Evolutionary conservation across 768 basidiomycete genomes (phyloP).

Genomic region (Scleroderma citrinum): DNA sequence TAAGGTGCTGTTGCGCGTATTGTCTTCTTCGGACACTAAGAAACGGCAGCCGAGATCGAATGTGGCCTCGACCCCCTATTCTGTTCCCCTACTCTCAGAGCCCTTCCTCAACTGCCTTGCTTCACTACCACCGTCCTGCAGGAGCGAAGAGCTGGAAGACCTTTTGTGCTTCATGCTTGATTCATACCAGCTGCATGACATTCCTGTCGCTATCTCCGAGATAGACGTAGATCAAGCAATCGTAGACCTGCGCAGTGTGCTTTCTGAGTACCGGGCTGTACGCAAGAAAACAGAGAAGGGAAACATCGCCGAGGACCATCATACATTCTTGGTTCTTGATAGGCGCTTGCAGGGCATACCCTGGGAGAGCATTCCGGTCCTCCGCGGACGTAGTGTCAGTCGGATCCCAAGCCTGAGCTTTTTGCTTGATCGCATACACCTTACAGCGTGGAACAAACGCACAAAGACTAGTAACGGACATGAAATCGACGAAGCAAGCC

Average conservation of each 20-base stretch:
- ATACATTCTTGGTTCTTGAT: conserved; percentile 86
- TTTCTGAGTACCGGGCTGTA: conserved; percentile 62
- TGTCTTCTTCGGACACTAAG: conserved; percentile 53
- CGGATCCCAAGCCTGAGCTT: conserved; percentile 91
- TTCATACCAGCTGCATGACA: conserved; percentile 89
- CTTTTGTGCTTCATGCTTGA: conserved; percentile 91
- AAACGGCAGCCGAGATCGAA: conserved; percentile 34
- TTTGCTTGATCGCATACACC: conserved; percentile 72
- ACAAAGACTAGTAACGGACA: conserved; percentile 7
- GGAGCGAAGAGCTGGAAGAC: conserved; percentile 94
- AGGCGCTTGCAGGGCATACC: conserved; percentile 85
- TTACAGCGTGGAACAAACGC: conserved; percentile 43
- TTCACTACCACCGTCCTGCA: conserved; percentile 71
- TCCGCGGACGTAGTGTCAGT: conserved; percentile 81
- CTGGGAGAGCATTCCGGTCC: conserved; percentile 90
- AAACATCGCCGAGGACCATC: conserved; percentile 44
- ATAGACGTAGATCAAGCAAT: conserved; percentile 89
- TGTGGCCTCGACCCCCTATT: conserved; percentile 2
- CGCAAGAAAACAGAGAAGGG: conserved; percentile 27
- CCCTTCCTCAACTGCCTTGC: conserved; percentile 82
- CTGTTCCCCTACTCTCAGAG: conserved; percentile 59
- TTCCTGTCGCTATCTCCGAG: conserved; percentile 84
- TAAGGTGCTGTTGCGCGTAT: conserved; percentile 63
- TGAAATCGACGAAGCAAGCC: conserved; percentile 7
- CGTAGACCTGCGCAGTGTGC: conserved; percentile 68